Evolutionary conservation across 768 basidiomycete species (phyloP).

Genomic region (Hortiboletus flavorubellus): DNA sequence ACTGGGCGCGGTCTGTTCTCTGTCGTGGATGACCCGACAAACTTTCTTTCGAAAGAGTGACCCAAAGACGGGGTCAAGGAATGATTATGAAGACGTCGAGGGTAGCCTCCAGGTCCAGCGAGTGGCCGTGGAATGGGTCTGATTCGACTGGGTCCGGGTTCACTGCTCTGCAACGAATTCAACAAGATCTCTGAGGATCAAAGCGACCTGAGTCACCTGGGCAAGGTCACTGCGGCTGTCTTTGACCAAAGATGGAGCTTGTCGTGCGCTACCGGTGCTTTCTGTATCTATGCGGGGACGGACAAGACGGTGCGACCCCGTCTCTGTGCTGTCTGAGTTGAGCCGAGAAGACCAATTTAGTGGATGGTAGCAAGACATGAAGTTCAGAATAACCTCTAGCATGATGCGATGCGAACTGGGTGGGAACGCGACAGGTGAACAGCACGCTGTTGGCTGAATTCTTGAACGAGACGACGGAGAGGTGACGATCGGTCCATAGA

Average conservation of each 20-base stretch:
- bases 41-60: background rate
- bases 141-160: conserved; percentile 4
- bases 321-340: background rate
- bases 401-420: background rate
- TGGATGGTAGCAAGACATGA: background rate
- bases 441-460: conserved; percentile 3
- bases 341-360: conserved; percentile 1
- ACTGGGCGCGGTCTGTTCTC: background rate
- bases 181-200: background rate
- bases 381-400: conserved; percentile 5
- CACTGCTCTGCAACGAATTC: conserved; percentile 13
- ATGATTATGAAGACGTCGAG: background rate
- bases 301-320: background rate
- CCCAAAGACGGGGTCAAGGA: background rate
- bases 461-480: conserved; percentile 10
- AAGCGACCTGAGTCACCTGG: conserved; percentile 10
- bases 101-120: background rate
- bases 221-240: background rate
- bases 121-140: background rate
- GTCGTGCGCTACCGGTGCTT: background rate
- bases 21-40: background rate
- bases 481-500: conserved; percentile 4
- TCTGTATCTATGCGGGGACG: background rate
- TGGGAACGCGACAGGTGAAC: conserved; percentile 9
- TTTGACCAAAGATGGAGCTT: background rate